Evolutionary conservation across 2,329 filamentous ascomycete species (phyloP).

Genomic region (Sporothrix curviconia): DNA sequence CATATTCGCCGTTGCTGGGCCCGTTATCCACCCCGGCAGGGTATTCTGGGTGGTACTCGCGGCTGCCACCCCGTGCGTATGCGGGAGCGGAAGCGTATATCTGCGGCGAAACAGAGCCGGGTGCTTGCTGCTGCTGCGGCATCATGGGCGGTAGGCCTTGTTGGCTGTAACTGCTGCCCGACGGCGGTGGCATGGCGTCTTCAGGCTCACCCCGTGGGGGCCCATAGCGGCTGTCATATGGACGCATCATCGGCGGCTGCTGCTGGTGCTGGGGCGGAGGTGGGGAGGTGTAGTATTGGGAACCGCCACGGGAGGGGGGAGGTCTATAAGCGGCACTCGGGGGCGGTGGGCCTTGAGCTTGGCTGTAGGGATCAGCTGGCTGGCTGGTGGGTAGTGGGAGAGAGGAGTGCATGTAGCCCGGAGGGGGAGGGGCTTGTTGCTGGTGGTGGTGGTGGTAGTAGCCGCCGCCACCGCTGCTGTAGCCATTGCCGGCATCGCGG

Average conservation of each 20-base stretch:
- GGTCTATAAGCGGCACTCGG: constrained; percentile 4
- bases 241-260: constrained; percentile 8
- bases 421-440: not conserved
- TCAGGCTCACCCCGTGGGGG: not conserved
- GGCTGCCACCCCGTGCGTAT: not conserved
- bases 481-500: constrained; percentile 1
- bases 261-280: constrained; percentile 5
- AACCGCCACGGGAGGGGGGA: not conserved
- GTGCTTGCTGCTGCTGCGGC: not conserved
- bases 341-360: not conserved
- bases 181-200: not conserved
- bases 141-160: not conserved
- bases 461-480: not conserved
- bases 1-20: not conserved
- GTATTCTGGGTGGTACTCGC: constrained; percentile 8
- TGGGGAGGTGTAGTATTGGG: constrained; percentile 18
- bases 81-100: not conserved
- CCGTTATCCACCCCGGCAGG: not conserved
- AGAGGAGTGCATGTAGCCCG: constrained; percentile 3
- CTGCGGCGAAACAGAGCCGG: not conserved
- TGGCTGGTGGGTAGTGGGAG: not conserved
- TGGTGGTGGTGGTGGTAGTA: not conserved
- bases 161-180: not conserved
- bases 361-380: constrained; percentile 7
- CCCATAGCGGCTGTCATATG: constrained; percentile 8